Conservation (phyloP, 306 rosid genomes). For the Ormosia emarginata region DNA sequence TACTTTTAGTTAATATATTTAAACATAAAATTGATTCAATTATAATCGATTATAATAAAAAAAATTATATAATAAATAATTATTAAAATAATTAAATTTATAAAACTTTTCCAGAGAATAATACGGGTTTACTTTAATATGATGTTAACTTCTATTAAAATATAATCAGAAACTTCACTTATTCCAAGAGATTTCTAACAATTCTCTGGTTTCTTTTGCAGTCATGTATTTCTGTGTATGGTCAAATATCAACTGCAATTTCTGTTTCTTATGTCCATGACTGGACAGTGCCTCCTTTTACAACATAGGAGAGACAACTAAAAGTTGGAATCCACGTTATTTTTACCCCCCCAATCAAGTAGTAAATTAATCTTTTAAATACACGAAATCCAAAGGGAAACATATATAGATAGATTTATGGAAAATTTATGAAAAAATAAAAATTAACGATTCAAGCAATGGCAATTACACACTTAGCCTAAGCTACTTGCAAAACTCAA, state of each 20-base stretch:
- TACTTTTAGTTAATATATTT: too few relatives aligned
- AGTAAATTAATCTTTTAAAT: neutral
- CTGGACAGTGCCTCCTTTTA: too few relatives aligned
- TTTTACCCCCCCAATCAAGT: too few relatives aligned
- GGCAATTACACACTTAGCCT: neutral
- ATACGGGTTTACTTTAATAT: neutral
- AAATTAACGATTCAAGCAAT: conserved; percentile 8
- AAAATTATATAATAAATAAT: too few relatives aligned
- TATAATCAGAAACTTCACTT: neutral
- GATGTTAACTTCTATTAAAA: neutral
- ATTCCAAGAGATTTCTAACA: neutral
- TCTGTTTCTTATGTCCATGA: neutral
- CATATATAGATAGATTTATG: neutral
- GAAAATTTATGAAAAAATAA: neutral
- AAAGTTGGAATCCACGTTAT: too few relatives aligned
- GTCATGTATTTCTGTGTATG: neutral
- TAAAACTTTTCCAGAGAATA: too few relatives aligned
- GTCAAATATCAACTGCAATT: neutral
- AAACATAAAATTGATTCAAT: too few relatives aligned
- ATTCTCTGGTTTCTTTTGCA: neutral
- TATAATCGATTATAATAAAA: too few relatives aligned
- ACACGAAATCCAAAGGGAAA: neutral
- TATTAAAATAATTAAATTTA: too few relatives aligned
- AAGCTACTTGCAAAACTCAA: conserved; percentile 16
- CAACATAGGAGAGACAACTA: too few relatives aligned